These are phyloP conservation scores for Mortierella polycephala DNA, from an alignment of 371 early-diverging fungal genomes.

Conservation along the genomic window DNA sequence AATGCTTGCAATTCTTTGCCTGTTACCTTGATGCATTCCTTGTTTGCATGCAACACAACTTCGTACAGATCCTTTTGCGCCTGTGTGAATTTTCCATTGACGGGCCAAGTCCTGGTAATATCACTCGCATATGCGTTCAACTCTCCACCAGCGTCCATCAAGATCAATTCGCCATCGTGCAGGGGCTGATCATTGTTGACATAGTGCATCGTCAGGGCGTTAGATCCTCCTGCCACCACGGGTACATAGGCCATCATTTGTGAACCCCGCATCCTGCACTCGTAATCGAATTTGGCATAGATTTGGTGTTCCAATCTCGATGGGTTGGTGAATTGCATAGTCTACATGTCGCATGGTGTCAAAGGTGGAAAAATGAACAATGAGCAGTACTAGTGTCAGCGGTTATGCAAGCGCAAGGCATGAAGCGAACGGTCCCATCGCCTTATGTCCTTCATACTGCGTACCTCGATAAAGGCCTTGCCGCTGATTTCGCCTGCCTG, in stretches of 20 bases:
- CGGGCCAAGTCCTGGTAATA: conserved; percentile 95
- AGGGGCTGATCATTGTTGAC: conserved; percentile 84
- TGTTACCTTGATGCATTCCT: conserved; percentile 82
- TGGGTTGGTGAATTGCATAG: conserved; percentile 77
- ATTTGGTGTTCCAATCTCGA: conserved; percentile 81
- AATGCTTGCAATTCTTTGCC: neutral
- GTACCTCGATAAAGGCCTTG: conserved; percentile 78
- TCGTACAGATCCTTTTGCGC: conserved; percentile 89
- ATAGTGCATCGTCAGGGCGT: conserved; percentile 94
- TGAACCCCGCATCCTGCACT: conserved; percentile 75
- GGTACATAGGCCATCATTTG: conserved; percentile 94
- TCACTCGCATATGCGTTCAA: conserved; percentile 92
- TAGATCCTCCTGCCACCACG: conserved; percentile 93
- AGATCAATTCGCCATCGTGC: conserved; percentile 84
- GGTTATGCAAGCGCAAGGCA: too few relatives aligned
- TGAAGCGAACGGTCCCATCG: neutral
- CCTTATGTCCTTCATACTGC: conserved; percentile 15
- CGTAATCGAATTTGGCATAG: conserved; percentile 82
- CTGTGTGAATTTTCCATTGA: conserved; percentile 85
- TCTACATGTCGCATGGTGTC: conserved; percentile 35
- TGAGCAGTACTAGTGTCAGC: too few relatives aligned
- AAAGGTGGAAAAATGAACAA: too few relatives aligned
- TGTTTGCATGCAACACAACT: conserved; percentile 86
- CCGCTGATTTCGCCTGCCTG: conserved; percentile 81
- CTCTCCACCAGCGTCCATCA: conserved; percentile 95